These are phyloP conservation scores for Neodidymelliopsis sp. DNA, from an alignment of 2,329 filamentous ascomycete species.

Conservation along the genomic window DNA sequence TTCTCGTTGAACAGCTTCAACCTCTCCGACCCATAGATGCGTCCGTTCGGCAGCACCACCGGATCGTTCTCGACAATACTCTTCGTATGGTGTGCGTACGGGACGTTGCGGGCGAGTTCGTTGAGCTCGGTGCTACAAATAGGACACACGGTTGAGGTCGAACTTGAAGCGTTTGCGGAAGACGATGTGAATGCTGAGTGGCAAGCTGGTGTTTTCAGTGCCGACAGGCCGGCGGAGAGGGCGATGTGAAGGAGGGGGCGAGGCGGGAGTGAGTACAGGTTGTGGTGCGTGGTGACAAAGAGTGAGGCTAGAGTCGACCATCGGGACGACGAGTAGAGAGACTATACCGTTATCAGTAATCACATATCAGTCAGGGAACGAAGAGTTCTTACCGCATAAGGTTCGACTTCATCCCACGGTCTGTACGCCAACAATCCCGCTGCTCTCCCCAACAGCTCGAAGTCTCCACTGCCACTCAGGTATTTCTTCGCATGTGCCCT, in stretches of 20 bases:
- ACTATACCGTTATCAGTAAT: constrained; percentile 53
- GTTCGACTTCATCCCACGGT: constrained; percentile 65
- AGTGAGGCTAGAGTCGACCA: constrained; percentile 80
- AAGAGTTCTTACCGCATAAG: constrained; percentile 61
- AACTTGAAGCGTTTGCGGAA: constrained; percentile 62
- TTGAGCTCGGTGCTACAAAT: constrained; percentile 97
- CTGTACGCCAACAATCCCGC: constrained; percentile 82
- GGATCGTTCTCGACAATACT: constrained; percentile 90
- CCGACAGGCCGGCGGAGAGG: constrained; percentile 87
- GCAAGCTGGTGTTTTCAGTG: constrained; percentile 93
- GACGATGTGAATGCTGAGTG: constrained; percentile 72
- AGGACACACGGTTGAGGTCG: constrained; percentile 79
- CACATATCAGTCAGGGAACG: neutral
- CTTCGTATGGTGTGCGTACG: constrained; percentile 94
- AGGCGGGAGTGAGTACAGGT: constrained; percentile 80
- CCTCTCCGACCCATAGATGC: constrained; percentile 80
- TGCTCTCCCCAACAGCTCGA: constrained; percentile 74
- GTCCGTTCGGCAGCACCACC: constrained; percentile 83
- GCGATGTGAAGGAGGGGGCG: constrained; percentile 89
- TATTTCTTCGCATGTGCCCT: constrained; percentile 83
- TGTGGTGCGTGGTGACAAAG: constrained; percentile 87
- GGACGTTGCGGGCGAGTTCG: constrained; percentile 84
- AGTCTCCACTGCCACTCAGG: constrained; percentile 73
- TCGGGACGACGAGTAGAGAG: constrained; percentile 75
- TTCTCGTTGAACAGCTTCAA: constrained; percentile 82